Percentiles rank a stretch among this genome's conserved stretches.
These are phyloP conservation scores for Gossypium stocksii DNA, from an alignment of 345 rosid genomes.

Conservation along the genomic window DNA sequence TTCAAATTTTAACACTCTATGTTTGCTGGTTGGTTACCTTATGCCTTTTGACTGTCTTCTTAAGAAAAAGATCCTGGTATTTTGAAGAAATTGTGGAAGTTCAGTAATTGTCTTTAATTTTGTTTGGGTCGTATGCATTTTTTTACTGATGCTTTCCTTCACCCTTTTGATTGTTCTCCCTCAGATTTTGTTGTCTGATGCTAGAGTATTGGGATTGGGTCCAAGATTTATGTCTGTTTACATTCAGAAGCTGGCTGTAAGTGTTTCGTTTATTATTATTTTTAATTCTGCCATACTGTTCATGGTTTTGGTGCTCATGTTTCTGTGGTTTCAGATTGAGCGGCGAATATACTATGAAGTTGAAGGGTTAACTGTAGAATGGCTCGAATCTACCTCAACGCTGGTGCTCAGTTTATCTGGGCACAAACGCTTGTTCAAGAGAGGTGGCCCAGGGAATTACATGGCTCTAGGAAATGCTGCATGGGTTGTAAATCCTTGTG, in stretches of 20 bases:
- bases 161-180: slow-evolving; percentile 9
- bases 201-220: slow-evolving; percentile 78
- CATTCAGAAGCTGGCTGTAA: slow-evolving; percentile 68
- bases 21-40: not conserved
- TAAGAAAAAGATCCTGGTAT: not conserved
- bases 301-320: not conserved
- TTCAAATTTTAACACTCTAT: not conserved
- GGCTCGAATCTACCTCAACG: slow-evolving; percentile 79
- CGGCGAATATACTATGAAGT: slow-evolving; percentile 69
- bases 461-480: slow-evolving; percentile 57
- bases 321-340: slow-evolving; percentile 49
- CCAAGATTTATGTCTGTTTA: slow-evolving; percentile 86
- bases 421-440: slow-evolving; percentile 40
- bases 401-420: slow-evolving; percentile 49
- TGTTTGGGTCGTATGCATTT: not conserved
- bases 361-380: slow-evolving; percentile 68
- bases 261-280: slow-evolving; percentile 17
- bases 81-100: not conserved
- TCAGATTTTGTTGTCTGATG: slow-evolving; percentile 71
- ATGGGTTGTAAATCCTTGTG: slow-evolving; percentile 46
- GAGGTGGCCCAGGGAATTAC: slow-evolving; percentile 33
- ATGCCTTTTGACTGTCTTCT: not conserved
- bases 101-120: not conserved
- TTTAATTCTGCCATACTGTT: not conserved
- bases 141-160: slow-evolving; percentile 6